phyloP scores from a whole-genome alignment of 441 rosid genomes.

The Aquilaria agallochum region DNA sequence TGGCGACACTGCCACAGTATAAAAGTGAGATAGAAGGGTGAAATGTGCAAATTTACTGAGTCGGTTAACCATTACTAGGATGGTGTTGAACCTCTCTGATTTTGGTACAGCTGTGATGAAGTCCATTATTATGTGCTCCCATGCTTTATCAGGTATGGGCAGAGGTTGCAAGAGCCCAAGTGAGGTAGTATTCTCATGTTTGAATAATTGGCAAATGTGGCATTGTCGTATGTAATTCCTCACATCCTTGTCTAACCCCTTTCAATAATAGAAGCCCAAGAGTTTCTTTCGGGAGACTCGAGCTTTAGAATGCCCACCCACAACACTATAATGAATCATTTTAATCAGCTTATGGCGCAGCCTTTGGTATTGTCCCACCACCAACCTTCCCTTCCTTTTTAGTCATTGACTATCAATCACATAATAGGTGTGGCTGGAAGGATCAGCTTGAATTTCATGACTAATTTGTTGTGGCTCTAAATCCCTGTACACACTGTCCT shows the following conservation, averaged over 20 bases:
- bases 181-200: neutral
- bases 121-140: neutral
- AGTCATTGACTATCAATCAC: neutral
- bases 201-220: neutral
- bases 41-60: slow-evolving; percentile 2
- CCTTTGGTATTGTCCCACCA: neutral
- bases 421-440: neutral
- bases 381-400: neutral
- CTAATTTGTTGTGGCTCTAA: too few relatives aligned
- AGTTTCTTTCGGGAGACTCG: neutral
- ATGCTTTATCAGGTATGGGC: neutral
- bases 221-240: neutral
- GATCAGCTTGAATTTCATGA: neutral
- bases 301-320: neutral
- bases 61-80: neutral
- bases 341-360: neutral
- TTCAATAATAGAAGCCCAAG: neutral
- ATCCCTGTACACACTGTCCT: neutral
- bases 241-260: neutral
- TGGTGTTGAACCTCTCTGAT: neutral
- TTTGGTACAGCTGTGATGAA: neutral
- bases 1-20: neutral
- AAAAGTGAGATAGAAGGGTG: neutral
- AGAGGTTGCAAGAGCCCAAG: neutral
- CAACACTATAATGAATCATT: neutral